These are phyloP conservation scores for Ampelocalamus luodianensis DNA, from an alignment of 176 grass and related monocot genomes.

Conservation along the genomic window DNA sequence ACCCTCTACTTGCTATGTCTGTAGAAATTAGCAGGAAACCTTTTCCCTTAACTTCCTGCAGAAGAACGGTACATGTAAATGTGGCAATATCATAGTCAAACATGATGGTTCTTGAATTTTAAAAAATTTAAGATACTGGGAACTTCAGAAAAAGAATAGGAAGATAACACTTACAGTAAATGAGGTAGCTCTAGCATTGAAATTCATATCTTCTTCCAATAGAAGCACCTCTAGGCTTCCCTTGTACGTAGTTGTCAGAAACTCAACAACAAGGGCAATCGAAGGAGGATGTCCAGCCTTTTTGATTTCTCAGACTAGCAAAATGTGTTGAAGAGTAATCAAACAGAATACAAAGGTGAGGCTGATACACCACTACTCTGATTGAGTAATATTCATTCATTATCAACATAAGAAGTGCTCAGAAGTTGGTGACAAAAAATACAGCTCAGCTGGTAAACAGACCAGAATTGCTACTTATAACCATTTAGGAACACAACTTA, in stretches of 20 bases:
- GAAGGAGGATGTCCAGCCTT: slow-evolving; percentile 67
- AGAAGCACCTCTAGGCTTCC: slow-evolving; percentile 68
- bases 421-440: neutral
- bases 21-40: slow-evolving; percentile 85
- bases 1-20: slow-evolving; percentile 81
- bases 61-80: neutral
- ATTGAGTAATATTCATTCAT: neutral
- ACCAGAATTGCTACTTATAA: neutral
- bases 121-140: neutral
- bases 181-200: slow-evolving; percentile 68
- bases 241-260: slow-evolving; percentile 64
- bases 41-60: slow-evolving; percentile 69
- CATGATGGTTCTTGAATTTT: neutral
- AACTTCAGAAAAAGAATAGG: neutral
- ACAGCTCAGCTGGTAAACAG: neutral
- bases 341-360: slow-evolving; percentile 16
- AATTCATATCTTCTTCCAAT: slow-evolving; percentile 92
- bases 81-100: neutral
- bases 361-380: neutral
- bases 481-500: neutral
- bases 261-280: slow-evolving; percentile 57
- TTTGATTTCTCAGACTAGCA: slow-evolving; percentile 85
- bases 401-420: slow-evolving; percentile 11
- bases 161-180: slow-evolving; percentile 55
- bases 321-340: slow-evolving; percentile 16